phyloP scores from a whole-genome alignment of 345 rosid genomes.

The Kandelia obovata region DNA sequence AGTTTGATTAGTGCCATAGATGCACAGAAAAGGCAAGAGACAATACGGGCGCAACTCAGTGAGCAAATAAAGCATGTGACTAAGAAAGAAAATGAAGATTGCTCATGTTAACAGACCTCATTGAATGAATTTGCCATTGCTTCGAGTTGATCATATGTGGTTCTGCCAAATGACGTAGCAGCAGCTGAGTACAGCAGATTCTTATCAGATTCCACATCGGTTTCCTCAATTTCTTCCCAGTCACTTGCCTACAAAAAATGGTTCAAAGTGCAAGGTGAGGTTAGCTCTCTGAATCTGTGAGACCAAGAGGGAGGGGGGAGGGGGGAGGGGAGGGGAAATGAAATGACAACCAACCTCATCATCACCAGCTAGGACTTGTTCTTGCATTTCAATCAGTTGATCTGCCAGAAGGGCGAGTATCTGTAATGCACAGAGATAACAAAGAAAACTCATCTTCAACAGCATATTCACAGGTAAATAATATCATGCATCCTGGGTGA shows the following conservation, averaged over 20 bases:
- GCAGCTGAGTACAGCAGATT: conserved; percentile 44
- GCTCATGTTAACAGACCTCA: conserved; percentile 38
- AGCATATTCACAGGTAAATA: background rate
- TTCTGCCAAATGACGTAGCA: conserved; percentile 45
- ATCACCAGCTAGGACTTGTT: conserved; percentile 55
- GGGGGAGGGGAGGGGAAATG: conserved; percentile 1
- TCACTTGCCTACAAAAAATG: conserved; percentile 47
- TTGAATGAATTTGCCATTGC: conserved; percentile 65
- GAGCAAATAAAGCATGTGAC: background rate
- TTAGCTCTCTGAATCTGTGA: background rate
- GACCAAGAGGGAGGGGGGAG: background rate
- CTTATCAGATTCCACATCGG: conserved; percentile 42
- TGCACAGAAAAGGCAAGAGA: background rate
- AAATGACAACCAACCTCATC: conserved; percentile 49
- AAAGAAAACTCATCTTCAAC: background rate
- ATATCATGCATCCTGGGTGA: too few relatives aligned
- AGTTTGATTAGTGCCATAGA: background rate
- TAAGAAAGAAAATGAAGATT: background rate
- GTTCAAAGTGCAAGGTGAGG: background rate
- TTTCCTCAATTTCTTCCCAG: conserved; percentile 81
- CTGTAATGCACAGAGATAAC: conserved; percentile 32
- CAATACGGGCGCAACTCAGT: background rate
- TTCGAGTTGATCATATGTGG: conserved; percentile 70
- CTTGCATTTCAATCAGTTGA: conserved; percentile 73
- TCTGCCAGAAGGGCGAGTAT: conserved; percentile 76